Base-by-base conservation (phyloP, 225 moss, liverwort and hornwort genomes). In the Marchantia paleacea region DNA sequence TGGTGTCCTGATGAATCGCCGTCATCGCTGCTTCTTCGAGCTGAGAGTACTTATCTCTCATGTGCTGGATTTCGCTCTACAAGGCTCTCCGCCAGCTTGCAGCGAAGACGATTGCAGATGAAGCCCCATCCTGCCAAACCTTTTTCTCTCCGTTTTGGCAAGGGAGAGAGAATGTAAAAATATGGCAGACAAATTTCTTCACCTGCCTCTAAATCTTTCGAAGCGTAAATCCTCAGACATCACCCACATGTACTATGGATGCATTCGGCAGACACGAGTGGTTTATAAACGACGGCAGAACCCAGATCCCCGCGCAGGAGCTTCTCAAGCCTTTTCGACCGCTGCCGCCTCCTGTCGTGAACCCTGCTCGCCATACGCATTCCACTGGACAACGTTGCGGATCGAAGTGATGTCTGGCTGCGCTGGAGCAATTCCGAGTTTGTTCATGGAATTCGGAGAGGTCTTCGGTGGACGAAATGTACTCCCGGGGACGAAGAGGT, bases 271-370 rank as follows among this genome's bases (percentile, higher is more conserved):
- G 71, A 52, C 89, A 88, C 0, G 87, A 91, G 74, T 94, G 87
- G 58, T 92, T 94, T 76, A 89, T 84, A 62, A 94, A 89, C 0
- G 91, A 91, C 0, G 90, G 89, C 10, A 91, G 79, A 22, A 77
- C 81, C 92, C 90, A 90, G 19, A 92, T 80, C 2, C 88, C 85
- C n/a, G 80, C 77, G 39, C 76, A 85, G 69, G 76, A 79, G 20
- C 79, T 75, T 82, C 85, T 53, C 65, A 75, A 75, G 7, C 82
- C 70, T 81, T 79, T 88, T 12, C 83, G 81, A 80, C 83, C 88
- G n/a, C n/a, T n/a, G n/a, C n/a, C n/a, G 58, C 80, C 81, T 52
- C 70, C 72, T 10, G 76, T 79, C 4, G 82, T 81, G 52, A 85
- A 74, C 83, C 72, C 20, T 89, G 80, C 86, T 80, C 60, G 81